phyloP scores from a whole-genome alignment of 257 asterid species.

The Lycium ferocissimum region DNA sequence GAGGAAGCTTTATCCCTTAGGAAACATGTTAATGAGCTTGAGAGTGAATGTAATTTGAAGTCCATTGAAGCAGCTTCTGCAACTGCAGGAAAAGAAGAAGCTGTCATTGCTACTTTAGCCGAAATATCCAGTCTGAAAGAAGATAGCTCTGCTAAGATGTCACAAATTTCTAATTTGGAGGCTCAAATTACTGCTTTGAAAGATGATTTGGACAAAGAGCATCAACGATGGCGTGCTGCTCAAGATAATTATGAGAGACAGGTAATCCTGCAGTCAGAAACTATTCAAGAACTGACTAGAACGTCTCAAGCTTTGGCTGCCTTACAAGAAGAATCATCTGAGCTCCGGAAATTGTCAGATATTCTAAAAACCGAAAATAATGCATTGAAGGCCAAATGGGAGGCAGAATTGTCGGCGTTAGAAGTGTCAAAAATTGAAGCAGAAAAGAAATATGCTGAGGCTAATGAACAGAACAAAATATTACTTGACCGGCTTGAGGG shows the following conservation, averaged over 20 bases:
- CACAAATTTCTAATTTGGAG: constrained; percentile 68
- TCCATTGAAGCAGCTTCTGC: constrained; percentile 70
- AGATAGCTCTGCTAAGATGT: constrained; percentile 66
- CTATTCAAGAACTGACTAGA: constrained; percentile 92
- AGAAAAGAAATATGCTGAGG: constrained; percentile 72
- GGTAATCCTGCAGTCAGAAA: constrained; percentile 92
- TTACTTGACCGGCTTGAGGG: constrained; percentile 86
- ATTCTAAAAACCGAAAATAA: constrained; percentile 57
- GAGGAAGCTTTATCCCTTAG: constrained; percentile 61
- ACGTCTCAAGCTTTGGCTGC: constrained; percentile 82
- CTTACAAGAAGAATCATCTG: constrained; percentile 70
- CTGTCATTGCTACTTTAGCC: constrained; percentile 63
- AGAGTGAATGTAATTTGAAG: constrained; percentile 63
- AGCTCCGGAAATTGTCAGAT: constrained; percentile 69
- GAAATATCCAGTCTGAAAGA: constrained; percentile 74
- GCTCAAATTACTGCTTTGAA: constrained; percentile 64
- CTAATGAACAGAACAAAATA: constrained; percentile 86
- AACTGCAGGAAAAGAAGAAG: constrained; percentile 78
- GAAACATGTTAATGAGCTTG: constrained; percentile 64
- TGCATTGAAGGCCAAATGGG: constrained; percentile 81
- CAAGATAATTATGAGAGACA: constrained; percentile 94
- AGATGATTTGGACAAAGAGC: constrained; percentile 85
- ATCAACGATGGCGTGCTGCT: constrained; percentile 73
- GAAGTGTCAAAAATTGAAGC: constrained; percentile 78
- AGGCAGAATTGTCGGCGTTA: constrained; percentile 66